Conservation (phyloP, 1,284 basidiomycete genomes). For the Cryptococcus floricola region DNA sequence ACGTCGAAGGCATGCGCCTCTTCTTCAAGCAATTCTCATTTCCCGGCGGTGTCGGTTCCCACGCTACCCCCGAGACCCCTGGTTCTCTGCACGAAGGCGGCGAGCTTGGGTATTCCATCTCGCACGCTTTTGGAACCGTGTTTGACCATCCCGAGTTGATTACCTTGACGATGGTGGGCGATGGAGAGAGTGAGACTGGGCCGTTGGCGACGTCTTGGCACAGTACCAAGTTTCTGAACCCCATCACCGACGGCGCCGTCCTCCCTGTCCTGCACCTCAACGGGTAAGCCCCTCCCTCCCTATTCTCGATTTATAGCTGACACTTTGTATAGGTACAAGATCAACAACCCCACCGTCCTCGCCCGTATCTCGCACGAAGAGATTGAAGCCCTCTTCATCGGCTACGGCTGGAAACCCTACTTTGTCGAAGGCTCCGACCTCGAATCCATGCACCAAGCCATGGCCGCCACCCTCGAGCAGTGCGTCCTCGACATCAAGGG, state of each 20-base stretch:
- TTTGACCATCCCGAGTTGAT: constrained; percentile 83
- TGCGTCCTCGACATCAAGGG: constrained; percentile 63
- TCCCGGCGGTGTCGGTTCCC: constrained; percentile 52
- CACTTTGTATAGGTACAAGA: constrained; percentile 31
- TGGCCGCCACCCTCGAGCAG: constrained; percentile 75
- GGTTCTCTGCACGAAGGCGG: constrained; percentile 82
- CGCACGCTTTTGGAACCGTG: constrained; percentile 68
- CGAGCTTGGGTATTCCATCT: constrained; percentile 76
- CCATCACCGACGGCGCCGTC: constrained; percentile 76
- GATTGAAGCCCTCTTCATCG: constrained; percentile 31
- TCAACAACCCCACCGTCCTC: constrained; percentile 42
- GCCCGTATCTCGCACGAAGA: constrained; percentile 36
- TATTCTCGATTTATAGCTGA: constrained; percentile 6
- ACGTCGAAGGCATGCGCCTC: constrained; percentile 59
- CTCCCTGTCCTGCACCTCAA: constrained; percentile 79
- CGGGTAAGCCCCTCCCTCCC: constrained; percentile 23
- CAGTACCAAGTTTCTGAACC: constrained; percentile 66
- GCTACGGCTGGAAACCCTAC: constrained; percentile 40
- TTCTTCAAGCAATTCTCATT: constrained; percentile 49
- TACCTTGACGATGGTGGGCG: constrained; percentile 70
- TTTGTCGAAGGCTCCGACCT: constrained; percentile 39
- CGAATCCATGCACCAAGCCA: constrained; percentile 43
- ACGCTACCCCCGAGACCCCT: constrained; percentile 68
- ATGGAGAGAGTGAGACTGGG: constrained; percentile 80
- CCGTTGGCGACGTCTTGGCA: constrained; percentile 76